Conservation (phyloP, 768 basidiomycete genomes). For the Tricholoma furcatifolium region DNA sequence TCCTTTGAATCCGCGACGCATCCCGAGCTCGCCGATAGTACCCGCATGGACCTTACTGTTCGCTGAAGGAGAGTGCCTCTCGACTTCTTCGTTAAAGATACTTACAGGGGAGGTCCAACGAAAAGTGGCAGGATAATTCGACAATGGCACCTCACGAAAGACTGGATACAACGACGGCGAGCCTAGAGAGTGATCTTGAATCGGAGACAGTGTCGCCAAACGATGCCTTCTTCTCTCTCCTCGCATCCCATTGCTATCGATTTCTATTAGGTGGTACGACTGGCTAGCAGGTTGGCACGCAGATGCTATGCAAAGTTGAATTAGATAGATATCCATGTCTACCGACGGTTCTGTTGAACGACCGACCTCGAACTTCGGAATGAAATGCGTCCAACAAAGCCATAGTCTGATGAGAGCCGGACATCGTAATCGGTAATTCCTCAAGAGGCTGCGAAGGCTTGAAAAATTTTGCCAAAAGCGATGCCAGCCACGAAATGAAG, state of each 20-base stretch:
- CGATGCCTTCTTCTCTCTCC: not conserved
- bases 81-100: not conserved
- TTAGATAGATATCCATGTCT: not conserved
- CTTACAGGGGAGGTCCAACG: not conserved
- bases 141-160: constrained; percentile 2
- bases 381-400: constrained; percentile 8
- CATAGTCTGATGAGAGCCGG: constrained; percentile 10
- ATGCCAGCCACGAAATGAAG: constrained; percentile 12
- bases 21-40: constrained; percentile 25
- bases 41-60: constrained; percentile 4
- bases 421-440: constrained; percentile 10
- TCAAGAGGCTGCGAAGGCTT: constrained; percentile 4
- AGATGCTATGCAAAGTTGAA: not conserved
- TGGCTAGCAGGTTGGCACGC: not conserved
- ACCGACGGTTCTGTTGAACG: not conserved
- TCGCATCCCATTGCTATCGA: not conserved
- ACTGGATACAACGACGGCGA: not conserved
- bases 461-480: constrained; percentile 3
- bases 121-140: constrained; percentile 7
- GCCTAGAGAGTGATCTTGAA: not conserved
- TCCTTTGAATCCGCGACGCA: constrained; percentile 31
- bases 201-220: not conserved
- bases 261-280: not conserved
- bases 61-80: not conserved
- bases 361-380: not conserved